Percentiles rank a stretch among this genome's conserved stretches.
These are phyloP conservation scores for Magnusiomyces tetraspermus DNA, from an alignment of 1,139 yeast genomes.

Conservation along the genomic window DNA sequence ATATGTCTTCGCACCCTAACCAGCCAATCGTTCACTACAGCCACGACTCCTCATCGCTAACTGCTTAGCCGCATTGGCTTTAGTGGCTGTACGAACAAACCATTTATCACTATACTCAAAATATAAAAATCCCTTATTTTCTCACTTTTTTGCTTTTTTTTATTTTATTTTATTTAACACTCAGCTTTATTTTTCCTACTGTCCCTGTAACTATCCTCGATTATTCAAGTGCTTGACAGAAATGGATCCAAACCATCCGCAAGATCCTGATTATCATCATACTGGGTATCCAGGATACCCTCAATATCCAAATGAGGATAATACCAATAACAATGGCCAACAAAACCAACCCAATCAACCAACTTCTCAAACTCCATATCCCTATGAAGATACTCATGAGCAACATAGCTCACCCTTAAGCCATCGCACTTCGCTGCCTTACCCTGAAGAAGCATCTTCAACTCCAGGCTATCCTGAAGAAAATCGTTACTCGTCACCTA, in stretches of 20 bases:
- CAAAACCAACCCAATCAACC: background rate
- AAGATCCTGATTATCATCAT: constrained; percentile 1
- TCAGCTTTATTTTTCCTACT: background rate
- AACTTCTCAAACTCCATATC: background rate
- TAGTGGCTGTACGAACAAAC: no score
- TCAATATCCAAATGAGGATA: background rate
- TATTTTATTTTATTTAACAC: background rate
- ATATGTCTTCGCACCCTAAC: no score
- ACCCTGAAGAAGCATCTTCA: background rate
- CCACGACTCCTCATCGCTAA: no score
- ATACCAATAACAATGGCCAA: background rate
- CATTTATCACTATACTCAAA: no score
- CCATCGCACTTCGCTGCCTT: background rate
- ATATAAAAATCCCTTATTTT: no score
- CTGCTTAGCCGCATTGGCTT: no score
- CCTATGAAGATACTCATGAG: background rate
- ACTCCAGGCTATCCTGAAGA: background rate
- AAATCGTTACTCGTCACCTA: background rate
- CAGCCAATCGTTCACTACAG: no score
- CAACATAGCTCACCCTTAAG: no score
- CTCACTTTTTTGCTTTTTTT: background rate
- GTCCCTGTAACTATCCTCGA: background rate
- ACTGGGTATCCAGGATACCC: background rate
- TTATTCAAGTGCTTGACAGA: background rate
- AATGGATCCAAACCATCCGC: background rate